Base-by-base conservation (phyloP, 345 rosid genomes). In the Linum lewisii region DNA sequence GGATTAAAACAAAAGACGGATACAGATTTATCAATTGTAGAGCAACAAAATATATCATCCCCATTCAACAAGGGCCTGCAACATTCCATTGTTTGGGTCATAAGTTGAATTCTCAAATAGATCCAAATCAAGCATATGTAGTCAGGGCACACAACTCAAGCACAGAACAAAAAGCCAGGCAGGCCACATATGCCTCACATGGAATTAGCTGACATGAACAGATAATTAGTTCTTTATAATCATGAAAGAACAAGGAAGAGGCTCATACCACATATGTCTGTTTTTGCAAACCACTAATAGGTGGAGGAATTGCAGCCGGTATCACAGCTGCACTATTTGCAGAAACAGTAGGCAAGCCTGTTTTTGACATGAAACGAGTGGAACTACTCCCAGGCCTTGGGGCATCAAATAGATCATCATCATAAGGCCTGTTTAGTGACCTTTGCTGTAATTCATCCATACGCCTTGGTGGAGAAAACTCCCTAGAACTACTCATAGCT, bases 401-500 rank as follows among this genome's bases (percentile, higher is more conserved):
- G 52, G 74, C 69, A 66, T 80, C 80, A 62, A 61, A 66, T 50
- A 69, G 79, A 74, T 91, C 84, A 66, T 78, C 86, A 66, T 83
- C 86, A 63, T 57, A 73, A 51, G 83, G 64, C 75, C 86, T 79
- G 66, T 62, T 71, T 47, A 76, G 55, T 18, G 79, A 72, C 74
- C 86, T 82, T 72, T 82, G 73, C 37, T 62, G 82, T 21, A 75
- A 65, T 51, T 72, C 78, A 59, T 75, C 84, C 66, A 60, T 56
- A 62, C 63, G 80, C 65, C 84, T 81, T 19, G 78, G 79, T 7
- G 86, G 90, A 15, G 94, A 82, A 37, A 75, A 54, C 15, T 78
- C 95, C 81, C 87, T 77, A 60, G 91, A 84, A 63, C 73, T 62
- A 68, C 77, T 64, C 57, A 70, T 19, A 66, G 63, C 66, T 67